These are phyloP conservation scores for Hypoxylon subgilvum DNA, from an alignment of 495 filamentous ascomycete genomes.

Conservation along the genomic window DNA sequence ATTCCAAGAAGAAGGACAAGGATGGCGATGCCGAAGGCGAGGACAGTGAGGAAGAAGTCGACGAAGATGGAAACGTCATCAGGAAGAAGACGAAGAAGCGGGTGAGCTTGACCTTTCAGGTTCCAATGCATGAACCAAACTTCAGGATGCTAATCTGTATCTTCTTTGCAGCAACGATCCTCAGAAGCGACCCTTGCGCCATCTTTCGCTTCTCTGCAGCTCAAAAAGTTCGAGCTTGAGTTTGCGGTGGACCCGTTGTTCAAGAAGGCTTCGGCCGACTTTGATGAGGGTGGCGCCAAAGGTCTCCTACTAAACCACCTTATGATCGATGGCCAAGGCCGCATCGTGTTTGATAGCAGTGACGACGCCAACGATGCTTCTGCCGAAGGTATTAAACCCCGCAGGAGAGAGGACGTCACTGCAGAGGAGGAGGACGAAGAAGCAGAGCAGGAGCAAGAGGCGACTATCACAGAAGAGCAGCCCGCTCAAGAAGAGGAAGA, in stretches of 20 bases:
- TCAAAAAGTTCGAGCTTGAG: slow-evolving; percentile 97
- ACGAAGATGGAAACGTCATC: slow-evolving; percentile 74
- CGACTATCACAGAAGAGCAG: slow-evolving; percentile 45
- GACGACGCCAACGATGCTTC: slow-evolving; percentile 78
- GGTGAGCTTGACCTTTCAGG: slow-evolving; percentile 16
- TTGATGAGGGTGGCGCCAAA: slow-evolving; percentile 97
- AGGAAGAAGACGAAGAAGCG: slow-evolving; percentile 76
- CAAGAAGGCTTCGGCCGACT: slow-evolving; percentile 97
- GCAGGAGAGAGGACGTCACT: slow-evolving; percentile 49
- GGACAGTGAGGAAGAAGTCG: slow-evolving; percentile 77
- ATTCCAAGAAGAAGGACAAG: slow-evolving; percentile 70
- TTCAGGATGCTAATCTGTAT: slow-evolving; percentile 4
- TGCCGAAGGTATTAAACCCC: slow-evolving; percentile 48
- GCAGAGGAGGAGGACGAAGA: slow-evolving; percentile 61
- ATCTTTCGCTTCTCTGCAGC: slow-evolving; percentile 83
- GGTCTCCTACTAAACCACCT: slow-evolving; percentile 93
- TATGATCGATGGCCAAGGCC: slow-evolving; percentile 84
- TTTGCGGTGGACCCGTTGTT: slow-evolving; percentile 97
- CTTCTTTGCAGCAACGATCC: slow-evolving; percentile 63
- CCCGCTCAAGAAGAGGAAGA: slow-evolving; percentile 61
- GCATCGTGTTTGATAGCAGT: slow-evolving; percentile 97
- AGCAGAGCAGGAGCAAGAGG: slow-evolving; percentile 48
- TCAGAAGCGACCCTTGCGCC: slow-evolving; percentile 91
- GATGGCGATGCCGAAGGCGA: slow-evolving; percentile 72
- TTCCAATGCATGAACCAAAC: background rate